Conservation (phyloP, 1,284 basidiomycete species). For the Tilletia caries region DNA sequence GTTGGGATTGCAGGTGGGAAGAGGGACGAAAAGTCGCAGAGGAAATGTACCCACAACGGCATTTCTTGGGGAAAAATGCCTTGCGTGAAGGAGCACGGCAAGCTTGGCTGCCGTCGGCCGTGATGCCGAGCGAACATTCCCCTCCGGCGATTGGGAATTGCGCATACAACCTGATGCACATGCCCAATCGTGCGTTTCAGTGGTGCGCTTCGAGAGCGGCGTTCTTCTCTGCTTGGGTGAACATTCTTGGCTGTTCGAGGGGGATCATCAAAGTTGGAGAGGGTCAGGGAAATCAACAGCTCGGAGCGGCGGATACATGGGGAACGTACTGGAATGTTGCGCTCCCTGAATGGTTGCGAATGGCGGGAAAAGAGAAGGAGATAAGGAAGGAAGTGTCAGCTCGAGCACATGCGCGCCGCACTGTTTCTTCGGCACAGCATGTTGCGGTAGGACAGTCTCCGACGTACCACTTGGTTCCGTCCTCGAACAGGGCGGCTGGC, state of each 20-base stretch:
- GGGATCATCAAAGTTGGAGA: background rate
- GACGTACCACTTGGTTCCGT: constrained; percentile 51
- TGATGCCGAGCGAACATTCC: no score
- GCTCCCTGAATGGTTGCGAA: constrained; percentile 24
- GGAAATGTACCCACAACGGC: no score
- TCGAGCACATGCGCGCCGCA: background rate
- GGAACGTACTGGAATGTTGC: constrained; percentile 31
- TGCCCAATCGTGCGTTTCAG: constrained; percentile 12
- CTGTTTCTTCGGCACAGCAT: background rate
- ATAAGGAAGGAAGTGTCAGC: background rate
- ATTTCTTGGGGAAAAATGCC: no score
- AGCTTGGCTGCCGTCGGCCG: no score
- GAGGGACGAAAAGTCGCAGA: no score
- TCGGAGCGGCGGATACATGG: background rate
- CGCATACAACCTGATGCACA: background rate
- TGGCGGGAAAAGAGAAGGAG: background rate
- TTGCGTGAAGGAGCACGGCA: no score
- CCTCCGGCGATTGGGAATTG: no score
- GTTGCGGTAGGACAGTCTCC: background rate
- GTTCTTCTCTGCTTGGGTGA: constrained; percentile 49
- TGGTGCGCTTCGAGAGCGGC: constrained; percentile 45
- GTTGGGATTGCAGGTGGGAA: no score
- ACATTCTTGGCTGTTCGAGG: constrained; percentile 41
- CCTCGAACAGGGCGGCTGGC: constrained; percentile 49
- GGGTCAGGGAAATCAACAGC: background rate